Evolutionary conservation across 1,139 yeast genomes (phyloP).

Genomic region (Yamadazyma epiphylla): DNA sequence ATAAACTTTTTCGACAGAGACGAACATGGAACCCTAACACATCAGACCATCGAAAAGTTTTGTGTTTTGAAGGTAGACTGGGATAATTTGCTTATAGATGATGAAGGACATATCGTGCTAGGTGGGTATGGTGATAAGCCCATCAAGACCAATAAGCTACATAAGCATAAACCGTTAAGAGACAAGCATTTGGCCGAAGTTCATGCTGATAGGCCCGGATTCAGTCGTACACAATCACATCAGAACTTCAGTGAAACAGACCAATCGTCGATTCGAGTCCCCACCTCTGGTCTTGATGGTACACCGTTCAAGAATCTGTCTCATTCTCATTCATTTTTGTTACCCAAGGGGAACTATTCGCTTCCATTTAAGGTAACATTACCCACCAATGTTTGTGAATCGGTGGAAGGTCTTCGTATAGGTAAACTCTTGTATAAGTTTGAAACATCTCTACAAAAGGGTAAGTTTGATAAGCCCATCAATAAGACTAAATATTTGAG

Average conservation of each 20-base stretch:
- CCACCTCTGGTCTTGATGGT: conserved; percentile 41
- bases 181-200: background rate
- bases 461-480: conserved; percentile 44
- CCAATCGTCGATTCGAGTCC: conserved; percentile 18
- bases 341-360: conserved; percentile 65
- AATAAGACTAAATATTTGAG: conserved; percentile 29
- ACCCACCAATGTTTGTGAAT: conserved; percentile 62
- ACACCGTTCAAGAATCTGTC: conserved; percentile 35
- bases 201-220: conserved; percentile 14
- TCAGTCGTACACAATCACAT: conserved; percentile 18
- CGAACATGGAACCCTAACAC: conserved; percentile 27
- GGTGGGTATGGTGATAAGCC: conserved; percentile 42
- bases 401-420: conserved; percentile 60
- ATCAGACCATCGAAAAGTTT: conserved; percentile 47
- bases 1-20: conserved; percentile 50
- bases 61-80: conserved; percentile 53
- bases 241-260: conserved; percentile 8
- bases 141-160: conserved; percentile 13
- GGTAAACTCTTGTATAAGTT: conserved; percentile 56
- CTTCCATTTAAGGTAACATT: conserved; percentile 55
- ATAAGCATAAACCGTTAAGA: conserved; percentile 4
- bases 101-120: conserved; percentile 41
- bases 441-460: conserved; percentile 53
- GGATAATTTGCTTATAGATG: conserved; percentile 51
- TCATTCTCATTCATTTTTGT: conserved; percentile 34